Conservation (phyloP, 2,329 filamentous ascomycete species). For the Onygenales sp. region DNA sequence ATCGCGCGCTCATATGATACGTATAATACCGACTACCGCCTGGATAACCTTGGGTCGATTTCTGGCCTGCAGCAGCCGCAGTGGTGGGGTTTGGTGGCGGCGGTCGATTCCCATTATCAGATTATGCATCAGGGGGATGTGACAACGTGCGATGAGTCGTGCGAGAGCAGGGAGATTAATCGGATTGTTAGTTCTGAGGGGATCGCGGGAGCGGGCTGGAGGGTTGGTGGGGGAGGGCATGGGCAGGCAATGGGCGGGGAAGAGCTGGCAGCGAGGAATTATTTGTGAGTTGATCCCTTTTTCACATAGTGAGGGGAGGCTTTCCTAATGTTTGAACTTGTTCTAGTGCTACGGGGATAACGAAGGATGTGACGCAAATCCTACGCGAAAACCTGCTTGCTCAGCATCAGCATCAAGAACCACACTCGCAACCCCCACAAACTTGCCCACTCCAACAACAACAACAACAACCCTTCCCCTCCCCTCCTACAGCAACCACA, state of each 20-base stretch:
- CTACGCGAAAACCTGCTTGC: conserved; percentile 27
- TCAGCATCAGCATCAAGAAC: conserved; percentile 10
- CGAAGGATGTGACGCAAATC: conserved; percentile 32
- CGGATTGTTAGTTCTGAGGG: conserved; percentile 27
- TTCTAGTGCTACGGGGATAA: conserved; percentile 29
- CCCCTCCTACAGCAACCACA: background rate
- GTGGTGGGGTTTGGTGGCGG: conserved; percentile 35
- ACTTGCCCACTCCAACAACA: background rate
- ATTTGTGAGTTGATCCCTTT: conserved; percentile 27
- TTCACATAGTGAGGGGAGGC: background rate
- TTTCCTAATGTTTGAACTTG: background rate
- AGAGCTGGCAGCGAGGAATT: conserved; percentile 23
- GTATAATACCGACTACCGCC: conserved; percentile 30
- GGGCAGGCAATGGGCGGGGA: conserved; percentile 17
- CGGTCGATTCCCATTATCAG: conserved; percentile 35
- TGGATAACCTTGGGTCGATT: conserved; percentile 33
- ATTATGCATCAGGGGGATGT: conserved; percentile 27
- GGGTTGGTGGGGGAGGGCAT: conserved; percentile 22
- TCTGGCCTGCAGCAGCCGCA: conserved; percentile 33
- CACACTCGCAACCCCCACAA: background rate
- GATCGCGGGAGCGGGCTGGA: conserved; percentile 24
- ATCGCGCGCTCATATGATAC: conserved; percentile 27
- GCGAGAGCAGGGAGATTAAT: conserved; percentile 26
- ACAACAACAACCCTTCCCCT: background rate
- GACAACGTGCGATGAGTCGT: conserved; percentile 21